Conservation (phyloP, 1,284 basidiomycete species). For the Fomitiporia mediterranea region DNA sequence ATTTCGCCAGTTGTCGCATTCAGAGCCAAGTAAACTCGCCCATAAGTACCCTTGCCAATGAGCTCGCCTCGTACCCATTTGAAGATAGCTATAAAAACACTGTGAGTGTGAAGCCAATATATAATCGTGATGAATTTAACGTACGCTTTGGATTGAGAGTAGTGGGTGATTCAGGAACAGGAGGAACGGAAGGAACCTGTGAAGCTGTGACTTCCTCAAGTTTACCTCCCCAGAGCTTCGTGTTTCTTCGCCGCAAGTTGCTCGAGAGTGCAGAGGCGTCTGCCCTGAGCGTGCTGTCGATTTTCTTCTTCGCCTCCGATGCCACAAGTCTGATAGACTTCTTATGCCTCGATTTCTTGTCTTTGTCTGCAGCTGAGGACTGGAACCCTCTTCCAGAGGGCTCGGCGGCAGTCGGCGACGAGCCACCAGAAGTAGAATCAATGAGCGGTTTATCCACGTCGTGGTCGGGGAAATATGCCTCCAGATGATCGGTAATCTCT, state of each 20-base stretch:
- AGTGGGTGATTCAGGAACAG: constrained; percentile 51
- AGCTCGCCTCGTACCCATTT: constrained; percentile 98
- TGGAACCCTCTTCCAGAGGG: constrained; percentile 33
- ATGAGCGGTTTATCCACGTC: constrained; percentile 96
- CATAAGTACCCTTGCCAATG: constrained; percentile 96
- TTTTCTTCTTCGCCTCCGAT: constrained; percentile 69
- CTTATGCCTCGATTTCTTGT: constrained; percentile 52
- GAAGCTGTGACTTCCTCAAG: constrained; percentile 89
- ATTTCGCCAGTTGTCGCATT: constrained; percentile 99
- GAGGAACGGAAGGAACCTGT: constrained; percentile 44
- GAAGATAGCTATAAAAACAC: constrained; percentile 66
- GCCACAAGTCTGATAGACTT: constrained; percentile 94
- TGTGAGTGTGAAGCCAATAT: not conserved
- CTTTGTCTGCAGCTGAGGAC: constrained; percentile 30
- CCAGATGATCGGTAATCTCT: constrained; percentile 89
- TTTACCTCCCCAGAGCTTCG: constrained; percentile 93
- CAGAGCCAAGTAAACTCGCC: constrained; percentile 91
- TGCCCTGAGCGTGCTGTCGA: constrained; percentile 54
- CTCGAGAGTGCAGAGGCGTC: constrained; percentile 42
- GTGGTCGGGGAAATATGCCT: constrained; percentile 94
- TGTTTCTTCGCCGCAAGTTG: constrained; percentile 76
- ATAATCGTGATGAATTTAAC: constrained; percentile 26
- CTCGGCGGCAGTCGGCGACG: constrained; percentile 59
- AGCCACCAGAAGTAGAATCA: constrained; percentile 73
- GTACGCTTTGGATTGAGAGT: constrained; percentile 52